Base-by-base conservation (phyloP, 768 basidiomycete species). In the Russula ochroleuca region DNA sequence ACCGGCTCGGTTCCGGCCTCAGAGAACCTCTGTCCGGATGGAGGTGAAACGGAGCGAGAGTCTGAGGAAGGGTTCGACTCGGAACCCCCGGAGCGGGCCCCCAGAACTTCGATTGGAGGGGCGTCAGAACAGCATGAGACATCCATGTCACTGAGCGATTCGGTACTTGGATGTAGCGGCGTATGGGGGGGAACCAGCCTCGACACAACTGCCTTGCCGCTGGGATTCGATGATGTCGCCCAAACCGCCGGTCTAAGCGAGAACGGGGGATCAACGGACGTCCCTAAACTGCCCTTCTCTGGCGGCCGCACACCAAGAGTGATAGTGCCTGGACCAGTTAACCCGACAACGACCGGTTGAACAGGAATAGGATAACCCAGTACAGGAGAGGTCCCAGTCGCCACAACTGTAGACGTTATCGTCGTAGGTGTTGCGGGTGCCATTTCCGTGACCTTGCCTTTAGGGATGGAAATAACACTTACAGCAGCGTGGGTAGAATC, bases 81-180 rank as follows among this genome's bases (percentile, higher is more conserved):
- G 10, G 56, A 57, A n/a, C 5, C 49, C 13, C 52, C 25, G 5
- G 54, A 31, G 33, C n/a, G 41, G n/a, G 31, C 15, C 14, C 33
- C 54, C 10, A 65, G 54, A 37, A 61, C 59, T 3, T 10, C 64
- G 40, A 65, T 65, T 15, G 64, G 63, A 45, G 59, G 58, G 1
- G 63, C 25, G 7, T 40, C 10, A 17, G 59, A 60, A 8, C 37
- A 19, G 33, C 4, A 15, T 15, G 63, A 64, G 23, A 64, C 41
- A 14, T 55, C 52, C 59, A 52, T 60, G 33, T 56, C 53, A 35
- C 48, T 61, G 21, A 43, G 13, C 3, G 51, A 48, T 28, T 40
- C 49, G 21, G 9, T 19, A 6, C n/a, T 48, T 37, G 15, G n/a
- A 21, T n/a, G 38, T 8, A 14, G 14, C 5, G 8, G 17, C 1